Evolutionary conservation across 192 early-diverging fungal species (phyloP).

Genomic region (Spizellomyces punctatus): DNA sequence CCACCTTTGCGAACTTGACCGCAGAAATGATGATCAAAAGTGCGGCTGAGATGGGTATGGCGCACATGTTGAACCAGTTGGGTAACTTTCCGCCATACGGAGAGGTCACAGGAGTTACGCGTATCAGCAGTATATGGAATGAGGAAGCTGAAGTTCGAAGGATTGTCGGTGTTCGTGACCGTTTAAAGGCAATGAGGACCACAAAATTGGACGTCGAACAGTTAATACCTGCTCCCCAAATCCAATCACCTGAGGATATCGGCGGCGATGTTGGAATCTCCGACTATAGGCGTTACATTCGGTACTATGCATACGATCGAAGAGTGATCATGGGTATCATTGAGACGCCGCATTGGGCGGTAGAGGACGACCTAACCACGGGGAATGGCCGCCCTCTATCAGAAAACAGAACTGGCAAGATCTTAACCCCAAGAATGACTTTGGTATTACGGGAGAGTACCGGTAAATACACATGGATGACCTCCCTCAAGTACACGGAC

Average conservation of each 20-base stretch:
- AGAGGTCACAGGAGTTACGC: slow-evolving; percentile 61
- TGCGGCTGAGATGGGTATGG: slow-evolving; percentile 75
- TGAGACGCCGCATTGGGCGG: slow-evolving; percentile 55
- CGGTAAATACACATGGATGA: slow-evolving; percentile 73
- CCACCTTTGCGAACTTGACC: slow-evolving; percentile 55
- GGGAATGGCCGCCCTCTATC: too few relatives aligned
- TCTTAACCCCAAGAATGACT: slow-evolving; percentile 50
- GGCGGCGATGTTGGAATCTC: slow-evolving; percentile 6
- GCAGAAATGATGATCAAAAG: slow-evolving; percentile 64
- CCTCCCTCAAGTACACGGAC: slow-evolving; percentile 55
- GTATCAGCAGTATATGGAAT: slow-evolving; percentile 66
- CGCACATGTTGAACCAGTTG: slow-evolving; percentile 68
- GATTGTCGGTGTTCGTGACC: slow-evolving; percentile 20
- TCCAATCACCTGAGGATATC: neutral
- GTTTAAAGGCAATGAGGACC: neutral
- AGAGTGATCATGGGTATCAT: slow-evolving; percentile 67
- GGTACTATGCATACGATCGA: slow-evolving; percentile 72
- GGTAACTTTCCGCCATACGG: slow-evolving; percentile 71
- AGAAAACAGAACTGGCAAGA: neutral
- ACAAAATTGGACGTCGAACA: neutral
- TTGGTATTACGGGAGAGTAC: slow-evolving; percentile 67
- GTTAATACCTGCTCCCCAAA: too few relatives aligned
- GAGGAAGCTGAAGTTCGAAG: slow-evolving; percentile 48
- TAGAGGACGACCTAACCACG: neutral
- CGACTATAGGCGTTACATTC: slow-evolving; percentile 47